A percentile compares a stretch with the other conserved stretches of the same genome.
These are phyloP conservation scores for Mortierella sp. DNA, from an alignment of 371 early-diverging fungal genomes.

Conservation along the genomic window DNA sequence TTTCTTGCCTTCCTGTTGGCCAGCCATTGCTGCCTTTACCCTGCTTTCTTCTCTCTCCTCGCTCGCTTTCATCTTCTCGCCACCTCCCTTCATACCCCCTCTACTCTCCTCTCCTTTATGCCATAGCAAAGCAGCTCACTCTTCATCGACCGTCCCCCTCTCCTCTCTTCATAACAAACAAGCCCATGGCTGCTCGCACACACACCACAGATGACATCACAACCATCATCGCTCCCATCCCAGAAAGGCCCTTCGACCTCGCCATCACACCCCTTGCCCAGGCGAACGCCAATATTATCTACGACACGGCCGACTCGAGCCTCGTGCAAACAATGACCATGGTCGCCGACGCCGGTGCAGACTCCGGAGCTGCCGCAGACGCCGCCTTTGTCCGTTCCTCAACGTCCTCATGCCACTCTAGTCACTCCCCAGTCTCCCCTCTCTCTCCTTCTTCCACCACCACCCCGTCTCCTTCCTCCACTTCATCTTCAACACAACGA, in stretches of 20 bases:
- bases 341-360: conserved; percentile 34
- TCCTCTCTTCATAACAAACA: neutral
- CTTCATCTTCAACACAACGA: neutral
- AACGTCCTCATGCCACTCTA: conserved; percentile 13
- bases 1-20: neutral
- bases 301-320: conserved; percentile 20
- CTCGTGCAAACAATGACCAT: conserved; percentile 32
- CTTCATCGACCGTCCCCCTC: neutral
- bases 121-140: neutral
- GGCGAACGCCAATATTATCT: conserved; percentile 29
- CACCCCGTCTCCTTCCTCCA: neutral
- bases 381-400: conserved; percentile 23
- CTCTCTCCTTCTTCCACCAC: conserved; percentile 14
- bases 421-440: conserved; percentile 18
- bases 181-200: neutral
- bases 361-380: conserved; percentile 30
- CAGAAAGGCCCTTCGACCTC: neutral
- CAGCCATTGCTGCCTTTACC: neutral
- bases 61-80: neutral
- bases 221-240: conserved; percentile 3
- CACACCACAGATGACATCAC: neutral
- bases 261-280: conserved; percentile 19
- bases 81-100: neutral
- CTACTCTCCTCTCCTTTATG: neutral
- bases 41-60: neutral